phyloP scores from a whole-genome alignment of 78 protist species.

The Paulinella micropora region DNA sequence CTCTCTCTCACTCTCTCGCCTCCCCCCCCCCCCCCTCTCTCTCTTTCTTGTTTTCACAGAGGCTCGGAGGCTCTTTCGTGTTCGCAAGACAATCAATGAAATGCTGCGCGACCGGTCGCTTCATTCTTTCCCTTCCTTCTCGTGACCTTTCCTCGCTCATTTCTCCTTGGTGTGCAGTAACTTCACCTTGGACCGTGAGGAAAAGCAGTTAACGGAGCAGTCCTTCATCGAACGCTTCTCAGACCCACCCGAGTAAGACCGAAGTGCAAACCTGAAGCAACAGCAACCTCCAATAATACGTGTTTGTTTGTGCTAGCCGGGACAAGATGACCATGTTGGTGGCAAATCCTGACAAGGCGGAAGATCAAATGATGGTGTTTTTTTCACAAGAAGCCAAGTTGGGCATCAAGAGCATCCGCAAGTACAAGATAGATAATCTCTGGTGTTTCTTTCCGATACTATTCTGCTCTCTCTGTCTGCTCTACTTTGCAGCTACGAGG shows the following conservation, averaged over 20 bases:
- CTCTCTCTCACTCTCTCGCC: too few relatives aligned
- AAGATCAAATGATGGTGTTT: not conserved
- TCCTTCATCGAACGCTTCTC: not conserved
- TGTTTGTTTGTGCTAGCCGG: not conserved
- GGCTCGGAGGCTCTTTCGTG: constrained; percentile 14
- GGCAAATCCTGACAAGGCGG: not conserved
- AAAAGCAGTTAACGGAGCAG: not conserved
- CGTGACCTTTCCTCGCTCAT: not conserved
- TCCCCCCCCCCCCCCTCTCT: too few relatives aligned
- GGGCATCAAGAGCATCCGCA: not conserved
- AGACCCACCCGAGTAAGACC: too few relatives aligned
- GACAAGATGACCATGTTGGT: not conserved
- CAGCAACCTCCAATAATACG: not conserved
- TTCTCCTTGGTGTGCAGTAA: not conserved
- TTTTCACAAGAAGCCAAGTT: not conserved
- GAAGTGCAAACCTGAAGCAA: not conserved
- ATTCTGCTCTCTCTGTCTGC: not conserved
- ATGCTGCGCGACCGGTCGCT: not conserved
- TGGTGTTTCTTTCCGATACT: not conserved
- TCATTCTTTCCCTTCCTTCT: not conserved
- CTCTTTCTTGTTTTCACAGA: too few relatives aligned
- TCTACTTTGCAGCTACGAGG: not conserved
- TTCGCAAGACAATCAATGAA: constrained; percentile 10
- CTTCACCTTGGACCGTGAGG: not conserved
- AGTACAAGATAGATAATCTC: not conserved